These are phyloP conservation scores for Glycine soja DNA, from an alignment of 306 rosid genomes.

Conservation along the genomic window DNA sequence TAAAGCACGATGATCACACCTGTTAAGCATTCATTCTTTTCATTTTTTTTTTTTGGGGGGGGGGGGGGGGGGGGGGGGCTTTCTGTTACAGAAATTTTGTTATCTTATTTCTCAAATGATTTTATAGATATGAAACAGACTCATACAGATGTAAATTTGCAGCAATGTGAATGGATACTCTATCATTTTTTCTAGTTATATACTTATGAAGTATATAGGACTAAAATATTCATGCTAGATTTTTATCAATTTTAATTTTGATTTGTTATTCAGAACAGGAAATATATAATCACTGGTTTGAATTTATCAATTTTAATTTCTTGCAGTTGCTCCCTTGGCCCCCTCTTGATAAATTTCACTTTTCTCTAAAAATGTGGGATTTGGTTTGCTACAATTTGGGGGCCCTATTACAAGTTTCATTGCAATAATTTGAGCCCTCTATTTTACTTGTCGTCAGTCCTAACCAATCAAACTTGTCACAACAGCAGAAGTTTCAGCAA, in stretches of 20 bases:
- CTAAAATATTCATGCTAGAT: neutral
- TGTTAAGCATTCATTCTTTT: slow-evolving; percentile 28
- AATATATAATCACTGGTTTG: neutral
- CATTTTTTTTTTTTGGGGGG: neutral
- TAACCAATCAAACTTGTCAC: slow-evolving; percentile 14
- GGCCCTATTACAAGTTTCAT: slow-evolving; percentile 6
- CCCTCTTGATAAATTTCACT: slow-evolving; percentile 5
- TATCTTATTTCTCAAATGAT: slow-evolving; percentile 39
- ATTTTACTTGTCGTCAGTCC: neutral
- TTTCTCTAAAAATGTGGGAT: neutral
- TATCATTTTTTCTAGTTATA: slow-evolving; percentile 25
- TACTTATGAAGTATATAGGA: neutral
- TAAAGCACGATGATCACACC: slow-evolving; percentile 59
- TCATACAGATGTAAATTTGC: slow-evolving; percentile 62
- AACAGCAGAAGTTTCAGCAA: slow-evolving; percentile 34
- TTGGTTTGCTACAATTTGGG: slow-evolving; percentile 11
- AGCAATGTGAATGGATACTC: slow-evolving; percentile 52
- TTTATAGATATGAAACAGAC: slow-evolving; percentile 51
- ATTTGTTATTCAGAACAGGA: neutral
- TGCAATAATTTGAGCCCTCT: neutral
- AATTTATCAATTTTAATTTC: no score
- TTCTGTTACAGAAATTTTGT: slow-evolving; percentile 48
- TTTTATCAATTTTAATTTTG: neutral
- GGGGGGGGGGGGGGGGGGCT: neutral
- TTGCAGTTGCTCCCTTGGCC: slow-evolving; percentile 2